Conservation (phyloP, 2,329 filamentous ascomycete genomes). For the Aspergillus ochraceus region DNA sequence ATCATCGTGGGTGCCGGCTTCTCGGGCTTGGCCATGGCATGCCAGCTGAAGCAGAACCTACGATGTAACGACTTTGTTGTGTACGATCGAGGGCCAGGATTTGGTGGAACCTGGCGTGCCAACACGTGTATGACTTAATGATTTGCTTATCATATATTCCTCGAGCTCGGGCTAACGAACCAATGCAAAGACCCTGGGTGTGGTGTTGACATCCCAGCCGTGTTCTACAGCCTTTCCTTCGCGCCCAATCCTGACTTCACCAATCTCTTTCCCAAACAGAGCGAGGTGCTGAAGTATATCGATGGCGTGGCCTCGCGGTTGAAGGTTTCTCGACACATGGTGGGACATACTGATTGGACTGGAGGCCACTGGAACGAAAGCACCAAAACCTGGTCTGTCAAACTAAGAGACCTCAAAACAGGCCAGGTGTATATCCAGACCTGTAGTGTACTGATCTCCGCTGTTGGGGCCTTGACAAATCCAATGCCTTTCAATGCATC, state of each 20-base stretch:
- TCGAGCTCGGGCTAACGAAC: neutral
- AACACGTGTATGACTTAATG: conserved; percentile 10
- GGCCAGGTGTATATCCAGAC: conserved; percentile 1
- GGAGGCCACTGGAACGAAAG: conserved; percentile 13
- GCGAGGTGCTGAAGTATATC: conserved; percentile 13
- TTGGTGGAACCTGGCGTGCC: conserved; percentile 13
- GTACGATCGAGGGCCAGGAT: conserved; percentile 4
- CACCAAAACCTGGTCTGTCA: conserved; percentile 8
- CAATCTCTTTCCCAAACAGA: conserved; percentile 5
- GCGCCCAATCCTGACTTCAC: conserved; percentile 12
- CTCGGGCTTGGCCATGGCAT: conserved; percentile 14
- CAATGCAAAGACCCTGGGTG: conserved; percentile 11
- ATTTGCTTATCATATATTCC: neutral
- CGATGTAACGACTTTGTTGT: conserved; percentile 11
- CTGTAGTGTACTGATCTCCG: conserved; percentile 13
- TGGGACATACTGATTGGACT: conserved; percentile 10
- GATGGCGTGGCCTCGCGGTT: neutral
- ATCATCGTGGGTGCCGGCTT: conserved; percentile 15
- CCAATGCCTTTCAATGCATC: conserved; percentile 6
- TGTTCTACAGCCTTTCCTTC: conserved; percentile 15
- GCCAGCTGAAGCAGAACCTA: conserved; percentile 9
- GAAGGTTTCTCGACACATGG: conserved; percentile 4
- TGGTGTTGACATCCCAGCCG: conserved; percentile 16
- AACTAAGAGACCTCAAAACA: conserved; percentile 2
- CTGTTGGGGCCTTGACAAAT: conserved; percentile 13